These are phyloP conservation scores for Suaeda aralocaspica DNA, from an alignment of 148 eudicot species.

Conservation along the genomic window DNA sequence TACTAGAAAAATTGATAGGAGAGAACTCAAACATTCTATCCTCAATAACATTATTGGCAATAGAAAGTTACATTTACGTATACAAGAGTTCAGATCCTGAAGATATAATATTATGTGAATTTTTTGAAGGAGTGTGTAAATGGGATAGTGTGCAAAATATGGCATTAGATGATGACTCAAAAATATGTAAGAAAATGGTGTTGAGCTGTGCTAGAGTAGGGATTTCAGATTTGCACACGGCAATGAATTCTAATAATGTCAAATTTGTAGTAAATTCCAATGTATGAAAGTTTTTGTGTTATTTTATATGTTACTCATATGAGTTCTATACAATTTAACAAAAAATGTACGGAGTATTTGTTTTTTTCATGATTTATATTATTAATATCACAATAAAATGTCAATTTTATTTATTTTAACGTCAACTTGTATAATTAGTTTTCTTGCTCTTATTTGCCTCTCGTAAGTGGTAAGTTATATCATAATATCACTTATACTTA, in stretches of 20 bases:
- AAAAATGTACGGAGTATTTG: too few relatives aligned
- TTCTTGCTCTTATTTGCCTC: too few relatives aligned
- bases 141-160: slow-evolving; percentile 48
- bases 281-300: background rate
- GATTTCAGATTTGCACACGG: slow-evolving; percentile 36
- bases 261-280: background rate
- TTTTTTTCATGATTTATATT: too few relatives aligned
- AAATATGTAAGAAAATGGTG: slow-evolving; percentile 35
- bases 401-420: too few relatives aligned
- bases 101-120: slow-evolving; percentile 43
- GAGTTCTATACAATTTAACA: too few relatives aligned
- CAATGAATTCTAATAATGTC: slow-evolving; percentile 21
- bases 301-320: too few relatives aligned
- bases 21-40: slow-evolving; percentile 16
- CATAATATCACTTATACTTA: too few relatives aligned
- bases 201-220: slow-evolving; percentile 45
- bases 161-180: slow-evolving; percentile 23
- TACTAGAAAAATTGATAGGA: slow-evolving; percentile 39
- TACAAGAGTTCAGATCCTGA: slow-evolving; percentile 33
- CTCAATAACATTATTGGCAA: slow-evolving; percentile 32
- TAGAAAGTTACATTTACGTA: slow-evolving; percentile 31
- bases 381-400: too few relatives aligned
- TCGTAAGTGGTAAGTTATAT: too few relatives aligned
- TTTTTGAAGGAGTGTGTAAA: slow-evolving; percentile 27
- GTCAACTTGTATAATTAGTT: too few relatives aligned